Evolutionary conservation across 306 rosid genomes (phyloP).

Genomic region (Benincasa hispida): DNA sequence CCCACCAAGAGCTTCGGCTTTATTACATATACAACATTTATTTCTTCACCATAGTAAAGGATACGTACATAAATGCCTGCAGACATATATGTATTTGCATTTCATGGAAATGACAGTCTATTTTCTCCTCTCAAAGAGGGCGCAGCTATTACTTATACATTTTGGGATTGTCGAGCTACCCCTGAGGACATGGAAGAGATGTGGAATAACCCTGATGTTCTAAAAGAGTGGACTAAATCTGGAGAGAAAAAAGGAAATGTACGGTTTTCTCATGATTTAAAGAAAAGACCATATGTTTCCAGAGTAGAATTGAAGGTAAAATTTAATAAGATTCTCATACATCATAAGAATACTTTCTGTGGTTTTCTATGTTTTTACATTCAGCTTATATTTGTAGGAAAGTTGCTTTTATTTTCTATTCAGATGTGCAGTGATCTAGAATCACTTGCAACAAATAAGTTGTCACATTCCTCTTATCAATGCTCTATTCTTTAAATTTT

Average conservation of each 20-base stretch:
- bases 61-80: not conserved
- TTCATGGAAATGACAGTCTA: not conserved
- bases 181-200: slow-evolving; percentile 71
- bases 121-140: slow-evolving; percentile 1
- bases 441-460: not conserved
- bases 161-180: slow-evolving; percentile 58
- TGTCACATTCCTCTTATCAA: not conserved
- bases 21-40: not conserved
- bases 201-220: slow-evolving; percentile 71
- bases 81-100: not conserved
- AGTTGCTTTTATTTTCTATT: not conserved
- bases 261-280: slow-evolving; percentile 46
- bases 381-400: not conserved
- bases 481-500: not conserved
- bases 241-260: slow-evolving; percentile 53
- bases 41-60: not conserved
- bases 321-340: not conserved
- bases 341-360: not conserved
- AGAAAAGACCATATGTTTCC: slow-evolving; percentile 55
- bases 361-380: not conserved
- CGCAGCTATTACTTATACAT: slow-evolving; percentile 18
- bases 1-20: not conserved
- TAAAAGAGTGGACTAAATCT: slow-evolving; percentile 49
- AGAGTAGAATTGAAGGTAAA: slow-evolving; percentile 70
- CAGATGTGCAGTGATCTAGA: not conserved